Base-by-base conservation (phyloP, 2,329 filamentous ascomycete species). In the Trichoderma sp. region DNA sequence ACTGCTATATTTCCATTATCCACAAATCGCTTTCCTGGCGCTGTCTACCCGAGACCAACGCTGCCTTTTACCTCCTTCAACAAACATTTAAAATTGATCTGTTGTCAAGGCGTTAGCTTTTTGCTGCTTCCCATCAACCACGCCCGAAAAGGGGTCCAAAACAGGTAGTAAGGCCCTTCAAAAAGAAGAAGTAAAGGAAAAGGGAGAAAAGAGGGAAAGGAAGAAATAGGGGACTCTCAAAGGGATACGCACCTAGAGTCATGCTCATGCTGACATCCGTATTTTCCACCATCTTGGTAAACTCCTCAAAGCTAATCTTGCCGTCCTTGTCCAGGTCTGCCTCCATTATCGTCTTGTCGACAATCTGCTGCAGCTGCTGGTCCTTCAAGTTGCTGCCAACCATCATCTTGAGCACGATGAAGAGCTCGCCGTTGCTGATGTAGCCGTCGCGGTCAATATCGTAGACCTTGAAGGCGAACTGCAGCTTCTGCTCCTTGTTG, bases 341-440 rank as follows among this genome's bases (percentile, higher is more conserved):
- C 84, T 99, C 96, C 96, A 98, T 98, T 80, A 99, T 98, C 70
- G 96, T 99, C 89, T 99, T 99, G 85, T 99, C 96, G 75, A 99
- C 96, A 79, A 99, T 99, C 88, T 95, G 96, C 84, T 99, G 96
- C 79, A 99, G 84, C 84, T 99, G 96, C 83, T 97, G 93, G 81
- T 99, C 96, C 87, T 99, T 99, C 77, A 99, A 84, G 82, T 99
- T 99, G 84, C 92, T 97, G 70, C 96, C 96, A 63, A 99, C 96
- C 96, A 99, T 99, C 96, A 99, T 99, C 91, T 99, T 99, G 77
- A 99, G 87, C 77, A 99, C 96, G 77, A 99, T 98, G 81, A 98
- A 99, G 63, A 99, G 88, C 85, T 99, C 96, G 76, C 96, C 96
- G 81, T 99, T 99, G 85, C 93, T 97, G 78, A 99, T 99, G 83